These are phyloP conservation scores for Ascomycota sp. DNA, from an alignment of 2,329 filamentous ascomycete genomes.

Conservation along the genomic window DNA sequence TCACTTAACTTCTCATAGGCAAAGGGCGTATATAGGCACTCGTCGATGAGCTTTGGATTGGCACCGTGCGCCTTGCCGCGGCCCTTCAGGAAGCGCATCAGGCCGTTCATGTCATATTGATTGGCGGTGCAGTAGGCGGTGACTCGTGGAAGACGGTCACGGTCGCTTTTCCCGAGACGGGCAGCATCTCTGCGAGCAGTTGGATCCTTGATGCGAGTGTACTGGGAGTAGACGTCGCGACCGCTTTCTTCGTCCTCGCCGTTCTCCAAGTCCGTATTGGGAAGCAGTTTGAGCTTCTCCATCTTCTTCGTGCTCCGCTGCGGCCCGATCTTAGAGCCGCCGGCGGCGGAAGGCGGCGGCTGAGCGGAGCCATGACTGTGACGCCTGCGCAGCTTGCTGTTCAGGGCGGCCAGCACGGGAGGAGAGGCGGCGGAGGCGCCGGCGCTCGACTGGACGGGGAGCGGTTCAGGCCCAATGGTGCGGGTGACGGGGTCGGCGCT, in stretches of 20 bases:
- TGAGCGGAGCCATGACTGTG: slow-evolving; percentile 49
- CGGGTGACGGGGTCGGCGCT: slow-evolving; percentile 45
- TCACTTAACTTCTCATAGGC: slow-evolving; percentile 36
- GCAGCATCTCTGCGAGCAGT: slow-evolving; percentile 82
- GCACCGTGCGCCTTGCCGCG: slow-evolving; percentile 54
- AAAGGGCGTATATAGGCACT: slow-evolving; percentile 93
- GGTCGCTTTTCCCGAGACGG: slow-evolving; percentile 75
- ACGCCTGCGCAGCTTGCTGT: slow-evolving; percentile 66
- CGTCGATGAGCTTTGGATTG: slow-evolving; percentile 80
- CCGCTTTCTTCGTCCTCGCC: slow-evolving; percentile 70
- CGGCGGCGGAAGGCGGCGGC: slow-evolving; percentile 13
- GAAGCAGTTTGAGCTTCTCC: slow-evolving; percentile 91
- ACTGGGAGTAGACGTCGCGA: slow-evolving; percentile 90
- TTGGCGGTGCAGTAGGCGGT: slow-evolving; percentile 93
- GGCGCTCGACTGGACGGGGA: slow-evolving; percentile 8
- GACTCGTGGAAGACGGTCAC: slow-evolving; percentile 66
- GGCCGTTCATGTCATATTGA: slow-evolving; percentile 68
- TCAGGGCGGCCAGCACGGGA: slow-evolving; percentile 53
- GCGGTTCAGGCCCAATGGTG: slow-evolving; percentile 30
- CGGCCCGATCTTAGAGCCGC: slow-evolving; percentile 57
- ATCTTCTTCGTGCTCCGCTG: slow-evolving; percentile 88
- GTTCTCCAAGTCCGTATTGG: slow-evolving; percentile 67
- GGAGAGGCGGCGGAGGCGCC: slow-evolving; percentile 17
- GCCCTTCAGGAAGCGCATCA: slow-evolving; percentile 81
- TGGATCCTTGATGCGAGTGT: slow-evolving; percentile 91